Conservation (phyloP, 2,329 filamentous ascomycete genomes). For the Botrytis tulipae region DNA sequence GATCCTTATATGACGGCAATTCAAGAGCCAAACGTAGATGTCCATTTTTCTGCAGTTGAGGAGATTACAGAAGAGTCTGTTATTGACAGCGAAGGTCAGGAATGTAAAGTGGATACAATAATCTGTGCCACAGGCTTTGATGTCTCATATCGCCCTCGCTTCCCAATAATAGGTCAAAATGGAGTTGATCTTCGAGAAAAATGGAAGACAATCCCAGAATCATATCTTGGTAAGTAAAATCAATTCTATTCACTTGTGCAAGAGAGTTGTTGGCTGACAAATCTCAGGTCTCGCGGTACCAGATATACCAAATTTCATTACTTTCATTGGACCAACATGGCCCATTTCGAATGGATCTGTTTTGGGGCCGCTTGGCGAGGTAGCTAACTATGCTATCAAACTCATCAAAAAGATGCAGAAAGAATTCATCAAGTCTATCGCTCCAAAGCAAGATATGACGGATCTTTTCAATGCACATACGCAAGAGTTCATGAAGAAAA, state of each 20-base stretch:
- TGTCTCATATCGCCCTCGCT: constrained; percentile 34
- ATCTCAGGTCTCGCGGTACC: constrained; percentile 30
- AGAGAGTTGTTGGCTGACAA: constrained; percentile 21
- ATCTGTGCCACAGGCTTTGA: constrained; percentile 41
- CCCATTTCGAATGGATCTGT: constrained; percentile 34
- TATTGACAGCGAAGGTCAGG: constrained; percentile 42
- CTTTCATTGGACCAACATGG: constrained; percentile 34
- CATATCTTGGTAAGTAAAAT: constrained; percentile 30
- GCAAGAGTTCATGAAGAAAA: constrained; percentile 51
- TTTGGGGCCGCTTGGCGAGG: constrained; percentile 26
- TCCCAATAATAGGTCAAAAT: constrained; percentile 33
- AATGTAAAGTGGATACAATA: constrained; percentile 40
- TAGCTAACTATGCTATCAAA: constrained; percentile 32
- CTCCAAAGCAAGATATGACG: constrained; percentile 47
- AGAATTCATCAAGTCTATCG: constrained; percentile 49
- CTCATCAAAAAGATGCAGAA: constrained; percentile 42
- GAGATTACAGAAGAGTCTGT: constrained; percentile 47
- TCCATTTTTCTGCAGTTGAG: constrained; percentile 48
- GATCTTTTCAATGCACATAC: constrained; percentile 52
- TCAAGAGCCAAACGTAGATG: constrained; percentile 49
- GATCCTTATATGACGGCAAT: constrained; percentile 52
- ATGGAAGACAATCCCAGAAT: constrained; percentile 36
- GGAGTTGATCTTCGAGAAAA: constrained; percentile 30
- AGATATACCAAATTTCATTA: constrained; percentile 34
- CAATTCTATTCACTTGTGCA: background rate